Evolutionary conservation across 352 stramenopile species (phyloP), one percentile per base, ranked within the genome.

Genomic region (Phytopythium helicoides): DNA sequence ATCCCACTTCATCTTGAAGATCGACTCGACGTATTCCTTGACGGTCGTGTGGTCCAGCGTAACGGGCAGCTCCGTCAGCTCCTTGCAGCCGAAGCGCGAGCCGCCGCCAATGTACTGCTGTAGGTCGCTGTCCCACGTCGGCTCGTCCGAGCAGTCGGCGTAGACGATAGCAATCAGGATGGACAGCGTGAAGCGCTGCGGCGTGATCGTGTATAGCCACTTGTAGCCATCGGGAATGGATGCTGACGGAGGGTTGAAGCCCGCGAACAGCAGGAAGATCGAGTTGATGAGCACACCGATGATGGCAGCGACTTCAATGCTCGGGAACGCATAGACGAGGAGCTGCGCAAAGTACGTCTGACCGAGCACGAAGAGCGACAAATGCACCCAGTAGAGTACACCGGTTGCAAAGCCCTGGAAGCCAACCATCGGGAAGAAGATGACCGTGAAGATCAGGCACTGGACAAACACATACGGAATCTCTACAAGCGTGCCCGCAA

Each of bases 401-500:
- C 39, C 58, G 3, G 55, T 76, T 6, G 16, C 10, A 33, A 82
- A 68, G 33, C 60, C 59, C 6, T 52, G 58, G 42, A 83, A 59
- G 16, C 70, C 72, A 6, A 81, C 66, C 42, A 73, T 70, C 14
- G 70, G 70, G 45, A 62, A 83, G 42, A 76, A 80, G 28, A 83
- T 69, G 22, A 56, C 56, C 10, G 66, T 76, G 50, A 79, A 83
- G 18, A 83, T 14, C 26, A 76, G 44, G n/a, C 53, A 56, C n/a
- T 35, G 42, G 31, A 61, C 40, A 45, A 83, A 73, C 11, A 81
- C 62, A 57, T 77, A 80, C 35, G 71, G 73, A 41, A 82, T 76
- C 65, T 98, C 92, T 3, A 68, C 65, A 9, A 97, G 15, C 9
- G 76, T 89, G 36, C 77, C 79, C 2, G 78, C 71, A 10, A 94